phyloP scores from a whole-genome alignment of 1,284 basidiomycete species.

The Apiotrichum montevideense region DNA sequence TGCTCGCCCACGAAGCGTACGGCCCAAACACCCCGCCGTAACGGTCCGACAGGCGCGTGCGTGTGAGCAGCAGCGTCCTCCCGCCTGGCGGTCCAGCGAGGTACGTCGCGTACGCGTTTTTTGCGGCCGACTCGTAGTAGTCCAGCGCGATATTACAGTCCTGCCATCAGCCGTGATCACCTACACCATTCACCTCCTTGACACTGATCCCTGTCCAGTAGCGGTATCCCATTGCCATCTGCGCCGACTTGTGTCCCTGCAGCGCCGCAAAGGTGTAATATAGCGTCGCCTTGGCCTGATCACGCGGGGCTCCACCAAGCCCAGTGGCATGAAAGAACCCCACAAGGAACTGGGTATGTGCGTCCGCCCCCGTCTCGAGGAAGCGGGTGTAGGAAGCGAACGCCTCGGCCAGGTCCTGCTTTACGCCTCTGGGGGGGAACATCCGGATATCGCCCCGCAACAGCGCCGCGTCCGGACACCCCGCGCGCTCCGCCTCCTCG shows the following conservation, averaged over 20 bases:
- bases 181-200: constrained; percentile 52
- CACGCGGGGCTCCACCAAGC: constrained; percentile 57
- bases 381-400: constrained; percentile 16
- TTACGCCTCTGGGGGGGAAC: constrained; percentile 41
- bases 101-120: constrained; percentile 72
- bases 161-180: constrained; percentile 17
- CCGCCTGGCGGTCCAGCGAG: constrained; percentile 85
- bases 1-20: constrained; percentile 61
- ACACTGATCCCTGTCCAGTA: constrained; percentile 93
- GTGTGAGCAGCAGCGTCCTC: constrained; percentile 70
- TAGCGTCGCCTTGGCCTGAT: constrained; percentile 60
- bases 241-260: constrained; percentile 74
- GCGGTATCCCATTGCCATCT: constrained; percentile 91
- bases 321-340: constrained; percentile 85
- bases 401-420: constrained; percentile 33
- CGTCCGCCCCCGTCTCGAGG: constrained; percentile 53
- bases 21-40: constrained; percentile 87
- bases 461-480: constrained; percentile 68
- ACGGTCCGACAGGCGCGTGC: constrained; percentile 80
- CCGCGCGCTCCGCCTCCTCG: constrained; percentile 69
- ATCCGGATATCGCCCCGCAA: constrained; percentile 65
- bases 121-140: constrained; percentile 82
- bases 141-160: constrained; percentile 71
- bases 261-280: constrained; percentile 92
- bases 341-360: constrained; percentile 73